Conservation (phyloP, 73 alveolate species). For the Stentor roeselii region DNA sequence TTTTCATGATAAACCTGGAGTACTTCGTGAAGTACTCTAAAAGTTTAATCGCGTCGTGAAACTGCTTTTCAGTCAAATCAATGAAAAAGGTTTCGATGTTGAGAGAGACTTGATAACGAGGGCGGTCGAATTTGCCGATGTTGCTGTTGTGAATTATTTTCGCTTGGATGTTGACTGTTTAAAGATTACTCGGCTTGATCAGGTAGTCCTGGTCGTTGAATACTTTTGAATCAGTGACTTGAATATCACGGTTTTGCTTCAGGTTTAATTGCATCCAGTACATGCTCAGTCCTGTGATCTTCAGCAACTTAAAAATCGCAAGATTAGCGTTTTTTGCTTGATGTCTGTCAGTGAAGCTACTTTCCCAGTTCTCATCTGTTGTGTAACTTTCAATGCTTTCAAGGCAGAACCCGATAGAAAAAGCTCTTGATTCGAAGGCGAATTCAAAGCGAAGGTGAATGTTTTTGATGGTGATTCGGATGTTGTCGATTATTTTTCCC, state of each 20-base stretch:
- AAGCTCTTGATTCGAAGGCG: constrained; percentile 11
- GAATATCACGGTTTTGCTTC: background rate
- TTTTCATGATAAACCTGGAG: background rate
- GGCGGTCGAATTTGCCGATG: background rate
- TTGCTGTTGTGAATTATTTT: constrained; percentile 7
- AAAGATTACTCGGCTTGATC: background rate
- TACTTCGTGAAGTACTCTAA: background rate
- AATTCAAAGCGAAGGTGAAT: constrained; percentile 22
- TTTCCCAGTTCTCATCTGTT: constrained; percentile 23
- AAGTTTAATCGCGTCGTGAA: background rate
- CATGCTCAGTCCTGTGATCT: background rate
- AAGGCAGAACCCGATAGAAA: constrained; percentile 5
- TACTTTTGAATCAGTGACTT: background rate
- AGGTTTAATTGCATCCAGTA: background rate
- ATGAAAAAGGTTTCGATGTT: background rate
- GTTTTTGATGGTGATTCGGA: constrained; percentile 8
- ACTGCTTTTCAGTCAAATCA: background rate
- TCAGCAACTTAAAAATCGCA: background rate
- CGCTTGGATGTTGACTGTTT: background rate
- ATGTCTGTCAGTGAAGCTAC: background rate
- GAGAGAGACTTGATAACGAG: background rate
- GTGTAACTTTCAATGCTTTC: constrained; percentile 17
- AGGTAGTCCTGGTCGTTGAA: background rate
- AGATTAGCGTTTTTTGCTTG: background rate
- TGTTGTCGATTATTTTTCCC: background rate